phyloP scores from a whole-genome alignment of 2,329 filamentous ascomycete species.

The Ceratocystis albifundus region DNA sequence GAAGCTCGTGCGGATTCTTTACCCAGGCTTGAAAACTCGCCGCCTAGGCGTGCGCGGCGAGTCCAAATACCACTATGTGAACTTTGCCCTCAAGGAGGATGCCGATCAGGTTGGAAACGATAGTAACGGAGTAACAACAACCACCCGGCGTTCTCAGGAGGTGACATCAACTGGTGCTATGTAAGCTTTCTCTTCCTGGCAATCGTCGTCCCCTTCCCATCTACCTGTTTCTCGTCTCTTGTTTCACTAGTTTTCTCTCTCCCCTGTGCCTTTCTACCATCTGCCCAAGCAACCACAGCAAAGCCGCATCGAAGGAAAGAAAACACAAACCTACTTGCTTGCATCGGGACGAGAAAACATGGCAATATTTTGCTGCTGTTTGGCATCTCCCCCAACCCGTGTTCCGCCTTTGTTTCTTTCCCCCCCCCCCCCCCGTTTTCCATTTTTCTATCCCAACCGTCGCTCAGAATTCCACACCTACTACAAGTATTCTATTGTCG shows the following conservation, averaged over 20 bases:
- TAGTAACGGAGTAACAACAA: background rate
- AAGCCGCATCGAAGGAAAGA: background rate
- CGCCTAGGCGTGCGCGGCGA: conserved; percentile 86
- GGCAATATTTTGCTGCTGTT: too few relatives aligned
- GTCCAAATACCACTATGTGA: conserved; percentile 94
- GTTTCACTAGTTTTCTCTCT: background rate
- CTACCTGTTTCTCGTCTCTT: background rate
- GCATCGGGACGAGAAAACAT: too few relatives aligned
- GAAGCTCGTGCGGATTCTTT: conserved; percentile 91
- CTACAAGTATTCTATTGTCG: too few relatives aligned
- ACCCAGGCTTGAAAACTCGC: conserved; percentile 86
- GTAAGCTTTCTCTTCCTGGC: background rate
- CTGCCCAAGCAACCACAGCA: background rate
- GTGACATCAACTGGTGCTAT: background rate
- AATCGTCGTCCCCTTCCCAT: background rate
- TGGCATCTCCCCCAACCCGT: too few relatives aligned
- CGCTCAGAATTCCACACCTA: background rate
- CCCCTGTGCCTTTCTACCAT: background rate
- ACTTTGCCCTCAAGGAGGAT: conserved; percentile 51
- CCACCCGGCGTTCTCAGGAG: background rate
- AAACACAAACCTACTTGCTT: background rate
- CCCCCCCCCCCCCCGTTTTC: too few relatives aligned
- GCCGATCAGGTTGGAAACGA: conserved; percentile 19
- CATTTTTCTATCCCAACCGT: background rate
- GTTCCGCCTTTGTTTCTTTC: too few relatives aligned